Percentiles rank a stretch among this genome's conserved stretches.
Conservation (phyloP, 1,284 basidiomycete genomes). For the Sparassis latifolia region DNA sequence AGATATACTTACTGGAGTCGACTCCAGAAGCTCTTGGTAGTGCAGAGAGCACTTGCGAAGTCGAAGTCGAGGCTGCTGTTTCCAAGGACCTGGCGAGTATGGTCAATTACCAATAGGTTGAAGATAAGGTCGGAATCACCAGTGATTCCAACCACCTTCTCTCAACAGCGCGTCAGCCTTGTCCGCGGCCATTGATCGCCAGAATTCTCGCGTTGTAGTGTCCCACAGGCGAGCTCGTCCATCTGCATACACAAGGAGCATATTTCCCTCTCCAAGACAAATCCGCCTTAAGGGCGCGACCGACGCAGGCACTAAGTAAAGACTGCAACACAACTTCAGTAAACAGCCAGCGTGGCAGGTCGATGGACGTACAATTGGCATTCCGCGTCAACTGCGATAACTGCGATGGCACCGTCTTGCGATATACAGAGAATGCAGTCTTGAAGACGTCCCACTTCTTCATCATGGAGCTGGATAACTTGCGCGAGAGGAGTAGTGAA, state of each 20-base stretch:
- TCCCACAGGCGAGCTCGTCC: slow-evolving; percentile 86
- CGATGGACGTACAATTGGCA: slow-evolving; percentile 60
- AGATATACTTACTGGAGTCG: slow-evolving; percentile 2
- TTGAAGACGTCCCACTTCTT: slow-evolving; percentile 52
- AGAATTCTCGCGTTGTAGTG: slow-evolving; percentile 76
- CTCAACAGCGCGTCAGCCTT: slow-evolving; percentile 73
- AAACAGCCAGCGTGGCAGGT: not conserved
- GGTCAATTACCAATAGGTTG: no score
- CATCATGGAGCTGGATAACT: slow-evolving; percentile 53
- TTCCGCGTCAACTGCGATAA: slow-evolving; percentile 64
- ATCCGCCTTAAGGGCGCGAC: slow-evolving; percentile 54
- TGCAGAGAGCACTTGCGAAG: not conserved
- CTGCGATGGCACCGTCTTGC: slow-evolving; percentile 75
- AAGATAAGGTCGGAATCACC: slow-evolving; percentile 33
- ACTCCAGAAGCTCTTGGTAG: slow-evolving; percentile 1
- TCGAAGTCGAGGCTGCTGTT: no score
- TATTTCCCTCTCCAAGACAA: slow-evolving; percentile 63
- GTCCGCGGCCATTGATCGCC: slow-evolving; percentile 73
- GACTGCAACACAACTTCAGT: slow-evolving; percentile 29
- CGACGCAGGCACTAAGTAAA: slow-evolving; percentile 65
- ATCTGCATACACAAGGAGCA: slow-evolving; percentile 76
- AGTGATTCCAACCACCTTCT: slow-evolving; percentile 65
- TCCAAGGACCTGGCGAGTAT: no score
- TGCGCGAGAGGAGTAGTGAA: slow-evolving; percentile 59
- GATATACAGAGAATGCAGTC: slow-evolving; percentile 75